Evolutionary conservation across 139 green algal genomes (phyloP).

Genomic region (Zygnema cylindricum): DNA sequence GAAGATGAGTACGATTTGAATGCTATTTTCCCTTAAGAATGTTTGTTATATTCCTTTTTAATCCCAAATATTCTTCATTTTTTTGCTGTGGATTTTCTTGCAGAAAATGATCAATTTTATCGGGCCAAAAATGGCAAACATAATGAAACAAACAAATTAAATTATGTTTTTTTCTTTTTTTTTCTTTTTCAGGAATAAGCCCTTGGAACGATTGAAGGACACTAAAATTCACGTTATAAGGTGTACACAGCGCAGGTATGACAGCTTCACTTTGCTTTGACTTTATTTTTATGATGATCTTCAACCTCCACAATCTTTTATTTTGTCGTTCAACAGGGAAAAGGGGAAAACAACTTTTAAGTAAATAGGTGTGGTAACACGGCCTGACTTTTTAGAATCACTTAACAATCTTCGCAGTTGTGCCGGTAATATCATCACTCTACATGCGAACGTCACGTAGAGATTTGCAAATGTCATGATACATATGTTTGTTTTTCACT

Average conservation of each 20-base stretch:
- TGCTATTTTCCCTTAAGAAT: not conserved
- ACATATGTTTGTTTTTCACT: too few species aligned
- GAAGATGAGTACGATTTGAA: slow-evolving; percentile 21
- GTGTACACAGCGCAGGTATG: slow-evolving; percentile 52
- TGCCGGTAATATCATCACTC: slow-evolving; percentile 60
- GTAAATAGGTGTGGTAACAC: slow-evolving; percentile 21
- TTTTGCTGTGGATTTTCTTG: not conserved
- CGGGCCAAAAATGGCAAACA: not conserved
- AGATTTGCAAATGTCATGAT: too few species aligned
- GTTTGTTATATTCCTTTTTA: not conserved
- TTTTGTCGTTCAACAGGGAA: too few species aligned
- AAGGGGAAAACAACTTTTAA: too few species aligned
- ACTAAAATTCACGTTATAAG: slow-evolving; percentile 55
- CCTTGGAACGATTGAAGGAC: not conserved
- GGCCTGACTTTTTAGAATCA: slow-evolving; percentile 45
- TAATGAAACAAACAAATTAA: not conserved
- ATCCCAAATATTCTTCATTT: not conserved
- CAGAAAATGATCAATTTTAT: not conserved
- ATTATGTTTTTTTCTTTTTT: too few species aligned
- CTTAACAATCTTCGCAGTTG: slow-evolving; percentile 53
- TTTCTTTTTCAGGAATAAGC: not conserved
- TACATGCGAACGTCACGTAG: slow-evolving; percentile 21
- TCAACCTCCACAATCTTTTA: not conserved
- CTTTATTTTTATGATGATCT: not conserved
- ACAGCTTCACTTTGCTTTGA: not conserved